Evolutionary conservation across 352 stramenopile genomes (phyloP).

Genomic region (Thalassiosira hispida): DNA sequence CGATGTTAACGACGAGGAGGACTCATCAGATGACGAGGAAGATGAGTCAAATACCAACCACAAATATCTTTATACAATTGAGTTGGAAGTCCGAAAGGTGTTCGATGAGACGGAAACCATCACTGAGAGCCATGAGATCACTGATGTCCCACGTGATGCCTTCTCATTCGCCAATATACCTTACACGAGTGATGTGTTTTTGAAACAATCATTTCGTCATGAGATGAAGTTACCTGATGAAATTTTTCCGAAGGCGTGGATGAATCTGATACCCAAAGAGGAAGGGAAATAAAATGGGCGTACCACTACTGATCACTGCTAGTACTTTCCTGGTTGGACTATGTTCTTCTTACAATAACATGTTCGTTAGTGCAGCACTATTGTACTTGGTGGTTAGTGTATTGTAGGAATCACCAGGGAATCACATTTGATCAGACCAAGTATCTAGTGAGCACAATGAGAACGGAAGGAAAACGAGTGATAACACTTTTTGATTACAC

Average conservation of each 20-base stretch:
- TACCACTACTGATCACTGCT: background rate
- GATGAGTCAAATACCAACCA: background rate
- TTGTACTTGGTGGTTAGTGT: too few species aligned
- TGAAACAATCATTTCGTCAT: constrained; percentile 77
- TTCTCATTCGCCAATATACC: constrained; percentile 49
- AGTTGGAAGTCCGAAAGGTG: constrained; percentile 27
- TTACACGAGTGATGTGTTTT: constrained; percentile 66
- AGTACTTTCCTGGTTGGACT: too few species aligned
- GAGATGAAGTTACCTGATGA: constrained; percentile 77
- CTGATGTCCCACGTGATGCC: constrained; percentile 38
- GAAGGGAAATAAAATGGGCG: background rate
- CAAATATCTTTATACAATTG: constrained; percentile 34
- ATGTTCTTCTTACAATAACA: too few species aligned
- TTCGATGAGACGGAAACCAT: constrained; percentile 3
- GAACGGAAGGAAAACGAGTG: too few species aligned
- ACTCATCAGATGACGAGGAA: constrained; percentile 12
- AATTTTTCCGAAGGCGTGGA: constrained; percentile 72
- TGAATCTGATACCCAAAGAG: constrained; percentile 37
- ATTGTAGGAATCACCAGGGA: too few species aligned
- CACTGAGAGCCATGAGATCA: constrained; percentile 37
- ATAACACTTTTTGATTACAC: too few species aligned
- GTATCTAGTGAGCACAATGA: too few species aligned
- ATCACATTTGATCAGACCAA: too few species aligned
- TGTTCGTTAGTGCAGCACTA: too few species aligned
- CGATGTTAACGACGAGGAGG: constrained; percentile 11